Conservation (phyloP, 768 basidiomycete genomes). For the Lactifluus subvellereus region DNA sequence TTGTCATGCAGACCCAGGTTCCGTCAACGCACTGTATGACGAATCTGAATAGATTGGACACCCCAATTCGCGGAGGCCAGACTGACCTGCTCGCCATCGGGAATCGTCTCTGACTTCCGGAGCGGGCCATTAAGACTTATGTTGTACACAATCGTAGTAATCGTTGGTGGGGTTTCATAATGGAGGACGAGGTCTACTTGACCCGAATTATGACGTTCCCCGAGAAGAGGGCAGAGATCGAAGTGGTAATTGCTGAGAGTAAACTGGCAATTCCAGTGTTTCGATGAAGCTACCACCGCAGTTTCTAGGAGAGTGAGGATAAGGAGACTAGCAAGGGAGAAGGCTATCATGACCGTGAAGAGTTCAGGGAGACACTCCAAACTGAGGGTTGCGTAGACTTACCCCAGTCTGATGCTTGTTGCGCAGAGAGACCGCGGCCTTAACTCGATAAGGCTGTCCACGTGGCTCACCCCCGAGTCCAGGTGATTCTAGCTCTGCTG, state of each 20-base stretch:
- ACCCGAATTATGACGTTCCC: constrained; percentile 22
- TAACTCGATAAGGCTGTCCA: background rate
- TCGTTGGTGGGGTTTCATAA: constrained; percentile 28
- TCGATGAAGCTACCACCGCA: background rate
- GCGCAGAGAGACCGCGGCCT: too few relatives aligned
- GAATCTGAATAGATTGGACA: background rate
- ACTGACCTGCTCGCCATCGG: constrained; percentile 31
- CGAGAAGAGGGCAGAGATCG: constrained; percentile 30
- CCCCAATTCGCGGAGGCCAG: background rate
- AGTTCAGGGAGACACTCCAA: background rate
- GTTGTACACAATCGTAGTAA: constrained; percentile 30
- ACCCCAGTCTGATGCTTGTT: background rate
- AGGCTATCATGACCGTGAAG: background rate
- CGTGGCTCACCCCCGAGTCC: background rate
- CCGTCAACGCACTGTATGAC: constrained; percentile 16
- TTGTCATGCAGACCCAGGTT: constrained; percentile 24
- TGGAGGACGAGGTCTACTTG: constrained; percentile 22
- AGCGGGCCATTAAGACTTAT: constrained; percentile 29
- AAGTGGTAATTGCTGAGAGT: constrained; percentile 19
- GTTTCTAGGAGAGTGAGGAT: background rate
- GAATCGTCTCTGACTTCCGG: constrained; percentile 22
- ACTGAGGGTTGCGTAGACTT: background rate
- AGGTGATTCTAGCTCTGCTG: too few relatives aligned
- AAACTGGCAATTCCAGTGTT: constrained; percentile 10
- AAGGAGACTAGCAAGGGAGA: background rate